phyloP scores from a whole-genome alignment of 169 alveolate genomes.

The Plasmodium fragile region DNA sequence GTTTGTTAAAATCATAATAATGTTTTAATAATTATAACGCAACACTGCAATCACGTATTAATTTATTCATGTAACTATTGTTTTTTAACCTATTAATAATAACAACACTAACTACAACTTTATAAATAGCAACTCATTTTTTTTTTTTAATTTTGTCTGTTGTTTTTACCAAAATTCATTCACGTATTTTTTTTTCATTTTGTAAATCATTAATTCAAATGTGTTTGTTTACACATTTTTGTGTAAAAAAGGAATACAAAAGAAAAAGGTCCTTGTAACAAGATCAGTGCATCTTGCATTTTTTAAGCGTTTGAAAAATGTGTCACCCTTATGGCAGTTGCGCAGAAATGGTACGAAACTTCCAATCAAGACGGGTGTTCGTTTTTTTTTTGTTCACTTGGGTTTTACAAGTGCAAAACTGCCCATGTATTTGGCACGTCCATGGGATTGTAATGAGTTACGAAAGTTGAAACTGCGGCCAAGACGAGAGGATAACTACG shows the following conservation, averaged over 20 bases:
- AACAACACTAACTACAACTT: neutral
- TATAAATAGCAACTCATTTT: neutral
- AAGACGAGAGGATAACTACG: neutral
- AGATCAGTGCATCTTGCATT: neutral
- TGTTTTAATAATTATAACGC: neutral
- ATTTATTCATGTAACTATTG: too few relatives aligned
- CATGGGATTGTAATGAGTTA: neutral
- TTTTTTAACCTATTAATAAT: neutral
- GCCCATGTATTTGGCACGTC: neutral
- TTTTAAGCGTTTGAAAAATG: neutral
- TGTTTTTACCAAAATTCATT: neutral
- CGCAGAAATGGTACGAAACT: neutral
- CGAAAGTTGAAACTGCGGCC: neutral
- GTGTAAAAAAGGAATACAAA: neutral
- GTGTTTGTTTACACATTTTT: neutral
- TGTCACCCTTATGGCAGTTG: neutral
- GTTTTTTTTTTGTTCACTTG: neutral
- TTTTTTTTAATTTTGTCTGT: neutral
- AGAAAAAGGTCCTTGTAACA: neutral
- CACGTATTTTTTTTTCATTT: neutral
- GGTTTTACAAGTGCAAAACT: neutral
- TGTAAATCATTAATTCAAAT: neutral
- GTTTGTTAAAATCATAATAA: constrained; percentile 1
- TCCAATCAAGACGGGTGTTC: neutral
- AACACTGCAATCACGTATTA: neutral